Evolutionary conservation across 2,329 filamentous ascomycete genomes (phyloP).

Genomic region (Alternaria ethzedia): DNA sequence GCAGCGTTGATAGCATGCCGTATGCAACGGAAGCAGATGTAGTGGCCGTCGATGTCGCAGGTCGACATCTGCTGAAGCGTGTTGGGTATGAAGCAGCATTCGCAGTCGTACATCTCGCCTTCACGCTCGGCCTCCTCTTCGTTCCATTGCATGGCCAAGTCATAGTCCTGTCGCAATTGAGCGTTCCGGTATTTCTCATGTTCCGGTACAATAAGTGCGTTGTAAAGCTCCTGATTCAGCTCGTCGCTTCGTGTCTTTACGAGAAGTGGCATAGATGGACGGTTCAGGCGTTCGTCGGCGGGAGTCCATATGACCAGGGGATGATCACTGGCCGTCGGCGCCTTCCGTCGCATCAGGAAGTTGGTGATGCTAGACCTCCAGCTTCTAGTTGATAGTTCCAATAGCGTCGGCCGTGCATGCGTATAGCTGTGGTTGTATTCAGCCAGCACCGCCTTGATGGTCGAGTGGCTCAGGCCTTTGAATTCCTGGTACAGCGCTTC

Average conservation of each 20-base stretch:
- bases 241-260: constrained; percentile 68
- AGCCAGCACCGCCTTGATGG: constrained; percentile 78
- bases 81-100: constrained; percentile 76
- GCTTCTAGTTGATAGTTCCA: constrained; percentile 72
- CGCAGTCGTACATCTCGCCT: constrained; percentile 68
- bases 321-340: constrained; percentile 60
- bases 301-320: constrained; percentile 67
- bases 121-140: constrained; percentile 57
- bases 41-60: constrained; percentile 73
- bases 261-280: constrained; percentile 65
- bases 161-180: constrained; percentile 49
- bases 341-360: constrained; percentile 71
- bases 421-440: constrained; percentile 83
- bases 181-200: constrained; percentile 49
- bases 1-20: constrained; percentile 83
- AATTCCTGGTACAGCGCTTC: constrained; percentile 76
- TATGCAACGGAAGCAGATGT: constrained; percentile 83
- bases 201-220: constrained; percentile 52
- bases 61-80: constrained; percentile 76
- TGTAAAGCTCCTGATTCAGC: constrained; percentile 58
- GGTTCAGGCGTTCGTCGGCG: constrained; percentile 62
- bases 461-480: constrained; percentile 73
- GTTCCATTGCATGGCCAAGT: constrained; percentile 54
- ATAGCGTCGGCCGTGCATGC: constrained; percentile 71
- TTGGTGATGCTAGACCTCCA: constrained; percentile 78